Base-by-base conservation (phyloP, 2,329 filamentous ascomycete species). In the Calonectria hongkongensis region DNA sequence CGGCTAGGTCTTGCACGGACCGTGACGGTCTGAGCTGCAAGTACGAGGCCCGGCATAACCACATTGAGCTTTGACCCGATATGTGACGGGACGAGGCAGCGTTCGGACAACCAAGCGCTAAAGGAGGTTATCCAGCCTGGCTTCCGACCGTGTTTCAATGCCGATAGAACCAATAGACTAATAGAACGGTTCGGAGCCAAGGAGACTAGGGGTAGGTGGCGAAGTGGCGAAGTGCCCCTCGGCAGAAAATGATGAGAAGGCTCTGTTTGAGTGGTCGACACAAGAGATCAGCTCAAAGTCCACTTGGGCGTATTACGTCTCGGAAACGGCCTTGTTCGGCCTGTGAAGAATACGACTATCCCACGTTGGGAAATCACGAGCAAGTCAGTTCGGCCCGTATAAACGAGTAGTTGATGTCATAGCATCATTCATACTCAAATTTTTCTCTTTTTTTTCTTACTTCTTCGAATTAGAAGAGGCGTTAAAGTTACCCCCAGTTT, bases 201-300 rank as follows among this genome's bases (percentile, higher is more conserved):
- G 16, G 50, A n/a, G 10, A 30, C 33, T 13, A 27, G 25, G 68
- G 27, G 27, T 30, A 21, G 50, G 60, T 56, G 66, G 39, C 27
- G 62, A 39, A 60, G 78, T 78, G 78, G 75, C 78, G 51, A 78
- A 64, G 51, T 66, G 28, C 72, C 69, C 74, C 71, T 70, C 68
- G 56, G 71, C 76, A 73, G 9, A 69, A 75, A 73, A 71, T 13
- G 67, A 45, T 74, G 56, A 64, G 66, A 48, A 60, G 71, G 68
- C 64, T 76, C 76, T 78, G 43, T 76, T 75, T 78, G 43, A 80
- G 73, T 80, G 78, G 78, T 67, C 47, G 43, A 67, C 48, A 43
- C 36, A 39, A 47, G 39, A 66, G 65, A 54, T 47, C 50, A 71
- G 65, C 43, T n/a, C 54, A 16, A 62, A 39, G 43, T 51, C 51